Evolutionary conservation across 352 stramenopile genomes (phyloP), one percentile per base, ranked within the genome.

Genomic region (Globisporangium paroecandrum): DNA sequence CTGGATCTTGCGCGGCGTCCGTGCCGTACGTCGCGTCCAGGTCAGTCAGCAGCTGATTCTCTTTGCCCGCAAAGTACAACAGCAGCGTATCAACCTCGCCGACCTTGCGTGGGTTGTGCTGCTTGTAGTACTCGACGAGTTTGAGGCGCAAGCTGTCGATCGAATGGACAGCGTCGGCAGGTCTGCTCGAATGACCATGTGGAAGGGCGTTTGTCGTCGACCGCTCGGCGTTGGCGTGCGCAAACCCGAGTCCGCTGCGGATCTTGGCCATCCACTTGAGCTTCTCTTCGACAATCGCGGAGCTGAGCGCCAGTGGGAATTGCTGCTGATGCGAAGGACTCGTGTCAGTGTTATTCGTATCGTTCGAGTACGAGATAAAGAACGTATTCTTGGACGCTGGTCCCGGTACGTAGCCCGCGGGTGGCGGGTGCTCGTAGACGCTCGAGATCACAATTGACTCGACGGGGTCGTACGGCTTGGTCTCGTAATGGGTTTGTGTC

Each of bases 41-140:
- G 27, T 89, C 74, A 2, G 59, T 27, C 22, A 93, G 66, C n/a
- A 93, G 65, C 58, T 90, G 78, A 0, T 68, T 71, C 68, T 91
- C 85, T 0, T 77, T 76, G 8, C 83, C 85, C 0, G 68, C 54
- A 69, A 93, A 93, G 57, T 87, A 89, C 6, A 77, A 65, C 2
- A 91, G 64, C 27, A 93, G 55, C 7, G 83, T 73, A 24, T 91
- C 86, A 6, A 98, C 84, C 49, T 98, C 89, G 1, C 75, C 75
- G 1, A 97, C 71, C 46, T 97, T 96, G 61, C 91, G 82, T 0
- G 93, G 89, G 70, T 97, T 96, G 61, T 98, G 85, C 43, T 87
- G 90, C 67, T 93, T 77, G 66, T 98, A 98, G 63, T 97, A 98
- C 53, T 80, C 85, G 8, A 97, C 64, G 24, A 98, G 62, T 46